Percentiles rank a stretch among this genome's conserved stretches.
Evolutionary conservation across 805 yeast species (phyloP).

Genomic region (Pachysolen tannophilus): DNA sequence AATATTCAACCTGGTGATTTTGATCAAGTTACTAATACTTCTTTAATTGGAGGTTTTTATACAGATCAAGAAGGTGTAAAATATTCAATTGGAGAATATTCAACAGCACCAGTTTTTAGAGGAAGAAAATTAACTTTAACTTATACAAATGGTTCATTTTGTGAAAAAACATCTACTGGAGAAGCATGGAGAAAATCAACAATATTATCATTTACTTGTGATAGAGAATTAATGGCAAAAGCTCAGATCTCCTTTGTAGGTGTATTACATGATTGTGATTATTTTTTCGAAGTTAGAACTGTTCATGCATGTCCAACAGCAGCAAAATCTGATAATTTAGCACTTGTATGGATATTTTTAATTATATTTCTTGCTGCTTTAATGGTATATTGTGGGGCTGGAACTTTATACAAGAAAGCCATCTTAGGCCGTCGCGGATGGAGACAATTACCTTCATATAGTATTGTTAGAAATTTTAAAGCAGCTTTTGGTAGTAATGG

Average conservation of each 20-base stretch:
- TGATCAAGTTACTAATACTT: conserved; percentile 26
- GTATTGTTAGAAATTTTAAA: too few species aligned
- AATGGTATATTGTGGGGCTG: conserved; percentile 35
- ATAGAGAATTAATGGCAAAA: conserved; percentile 57
- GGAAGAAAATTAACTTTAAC: conserved; percentile 67
- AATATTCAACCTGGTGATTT: conserved; percentile 18
- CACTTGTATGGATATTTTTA: conserved; percentile 58
- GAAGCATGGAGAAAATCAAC: conserved; percentile 51
- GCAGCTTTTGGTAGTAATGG: background rate
- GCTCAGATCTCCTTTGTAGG: conserved; percentile 69
- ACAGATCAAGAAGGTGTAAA: conserved; percentile 34
- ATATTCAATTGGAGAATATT: conserved; percentile 53
- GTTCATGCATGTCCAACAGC: conserved; percentile 83
- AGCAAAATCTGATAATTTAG: conserved; percentile 53
- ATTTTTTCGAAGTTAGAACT: conserved; percentile 77
- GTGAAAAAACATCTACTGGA: conserved; percentile 39
- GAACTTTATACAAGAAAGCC: conserved; percentile 26
- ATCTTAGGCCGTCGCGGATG: conserved; percentile 25
- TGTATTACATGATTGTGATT: conserved; percentile 66
- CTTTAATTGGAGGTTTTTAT: conserved; percentile 51
- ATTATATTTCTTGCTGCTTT: conserved; percentile 37
- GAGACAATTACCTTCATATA: conserved; percentile 22
- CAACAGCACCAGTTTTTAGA: conserved; percentile 54
- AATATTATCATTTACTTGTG: conserved; percentile 67
- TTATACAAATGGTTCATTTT: conserved; percentile 61